Percentiles rank a stretch among this genome's conserved stretches.
phyloP scores from a whole-genome alignment of 257 asterid genomes.

The Lycium ferocissimum region DNA sequence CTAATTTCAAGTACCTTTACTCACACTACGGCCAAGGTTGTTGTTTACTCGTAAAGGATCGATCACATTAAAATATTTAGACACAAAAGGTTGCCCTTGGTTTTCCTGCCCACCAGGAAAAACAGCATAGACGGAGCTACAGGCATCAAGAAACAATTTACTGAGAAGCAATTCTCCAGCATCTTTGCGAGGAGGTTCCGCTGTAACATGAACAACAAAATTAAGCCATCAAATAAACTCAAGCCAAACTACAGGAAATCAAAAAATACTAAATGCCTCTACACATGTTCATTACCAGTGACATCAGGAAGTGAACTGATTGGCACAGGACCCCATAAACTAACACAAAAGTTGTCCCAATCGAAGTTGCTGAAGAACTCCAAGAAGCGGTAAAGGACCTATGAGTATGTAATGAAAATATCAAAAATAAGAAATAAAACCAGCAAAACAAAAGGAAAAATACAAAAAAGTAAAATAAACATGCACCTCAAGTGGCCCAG shows the following conservation, averaged over 20 bases:
- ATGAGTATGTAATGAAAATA: constrained; percentile 21
- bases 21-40: constrained; percentile 99
- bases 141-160: constrained; percentile 89
- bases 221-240: constrained; percentile 23
- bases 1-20: constrained; percentile 73
- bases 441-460: constrained; percentile 29
- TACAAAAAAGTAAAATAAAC: constrained; percentile 30
- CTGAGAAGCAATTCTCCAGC: constrained; percentile 85
- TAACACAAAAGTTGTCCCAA: constrained; percentile 93
- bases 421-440: constrained; percentile 30
- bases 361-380: constrained; percentile 95
- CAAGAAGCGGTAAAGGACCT: constrained; percentile 92
- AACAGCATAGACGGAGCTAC: constrained; percentile 92
- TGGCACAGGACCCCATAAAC: constrained; percentile 97
- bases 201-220: constrained; percentile 46
- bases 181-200: constrained; percentile 90
- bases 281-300: constrained; percentile 59
- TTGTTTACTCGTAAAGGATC: constrained; percentile 98
- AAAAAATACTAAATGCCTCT: neutral
- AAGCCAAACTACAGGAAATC: constrained; percentile 7
- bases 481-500: constrained; percentile 92
- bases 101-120: constrained; percentile 86
- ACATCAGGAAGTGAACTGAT: constrained; percentile 83
- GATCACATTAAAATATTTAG: constrained; percentile 93
- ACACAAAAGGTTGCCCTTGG: constrained; percentile 81